Evolutionary conservation across 495 filamentous ascomycete species (phyloP).

Genomic region (Lasiosphaeria miniovina): DNA sequence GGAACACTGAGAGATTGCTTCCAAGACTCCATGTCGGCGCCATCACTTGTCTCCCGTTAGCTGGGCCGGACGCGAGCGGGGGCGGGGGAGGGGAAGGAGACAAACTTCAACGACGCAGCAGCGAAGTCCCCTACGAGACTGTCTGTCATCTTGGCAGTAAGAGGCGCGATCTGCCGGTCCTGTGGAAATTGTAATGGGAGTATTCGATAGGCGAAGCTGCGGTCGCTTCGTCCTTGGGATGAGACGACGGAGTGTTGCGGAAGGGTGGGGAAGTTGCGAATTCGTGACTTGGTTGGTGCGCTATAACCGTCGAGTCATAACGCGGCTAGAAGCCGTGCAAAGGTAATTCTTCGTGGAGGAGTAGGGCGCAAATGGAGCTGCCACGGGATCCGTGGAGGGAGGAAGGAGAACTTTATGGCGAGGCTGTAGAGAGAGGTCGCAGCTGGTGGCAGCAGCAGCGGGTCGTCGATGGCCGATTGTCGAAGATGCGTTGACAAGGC

Average conservation of each 20-base stretch:
- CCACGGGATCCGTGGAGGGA: not conserved
- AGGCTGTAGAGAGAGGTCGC: too few relatives aligned
- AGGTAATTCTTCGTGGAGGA: not conserved
- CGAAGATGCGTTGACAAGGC: constrained; percentile 1
- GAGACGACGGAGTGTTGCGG: not conserved
- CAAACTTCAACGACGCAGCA: constrained; percentile 68
- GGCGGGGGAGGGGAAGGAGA: constrained; percentile 7
- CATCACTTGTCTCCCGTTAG: constrained; percentile 38
- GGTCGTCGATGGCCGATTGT: not conserved
- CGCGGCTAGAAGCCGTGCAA: constrained; percentile 1
- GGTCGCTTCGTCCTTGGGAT: not conserved
- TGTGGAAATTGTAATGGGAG: not conserved
- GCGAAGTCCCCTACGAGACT: constrained; percentile 65
- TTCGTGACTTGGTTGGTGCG: constrained; percentile 1
- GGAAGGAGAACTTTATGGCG: too few relatives aligned
- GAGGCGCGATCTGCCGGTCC: not conserved
- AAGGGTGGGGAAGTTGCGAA: not conserved
- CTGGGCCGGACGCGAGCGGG: not conserved
- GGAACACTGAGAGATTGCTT: constrained; percentile 75
- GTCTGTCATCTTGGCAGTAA: constrained; percentile 40
- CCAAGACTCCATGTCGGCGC: constrained; percentile 63
- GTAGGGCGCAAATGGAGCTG: not conserved
- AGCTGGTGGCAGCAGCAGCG: too few relatives aligned
- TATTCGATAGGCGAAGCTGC: not conserved
- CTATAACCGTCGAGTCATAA: constrained; percentile 12